These are phyloP conservation scores for Hansfordia pulvinata DNA, from an alignment of 2,329 filamentous ascomycete species.

Conservation along the genomic window DNA sequence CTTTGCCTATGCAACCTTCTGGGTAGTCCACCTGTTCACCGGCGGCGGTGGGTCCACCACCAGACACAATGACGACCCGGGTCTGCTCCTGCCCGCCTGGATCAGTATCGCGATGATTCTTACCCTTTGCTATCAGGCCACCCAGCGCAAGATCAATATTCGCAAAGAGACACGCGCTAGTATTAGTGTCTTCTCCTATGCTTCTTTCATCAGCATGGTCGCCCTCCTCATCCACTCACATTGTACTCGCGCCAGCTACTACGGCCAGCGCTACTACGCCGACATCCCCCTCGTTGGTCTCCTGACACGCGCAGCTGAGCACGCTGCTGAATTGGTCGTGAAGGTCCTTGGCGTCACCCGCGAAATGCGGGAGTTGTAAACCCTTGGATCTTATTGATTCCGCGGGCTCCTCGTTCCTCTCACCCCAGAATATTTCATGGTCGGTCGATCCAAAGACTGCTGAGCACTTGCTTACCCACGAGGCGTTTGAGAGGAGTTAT, in stretches of 20 bases:
- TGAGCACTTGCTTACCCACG: no score
- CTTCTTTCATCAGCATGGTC: slow-evolving; percentile 65
- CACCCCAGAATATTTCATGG: no score
- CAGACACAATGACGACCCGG: no score
- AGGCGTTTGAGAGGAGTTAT: no score
- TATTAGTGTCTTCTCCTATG: slow-evolving; percentile 64
- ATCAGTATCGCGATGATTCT: slow-evolving; percentile 63
- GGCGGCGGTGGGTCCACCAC: slow-evolving; percentile 59
- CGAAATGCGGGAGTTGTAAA: background rate
- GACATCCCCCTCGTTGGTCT: slow-evolving; percentile 22
- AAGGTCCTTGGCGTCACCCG: slow-evolving; percentile 13
- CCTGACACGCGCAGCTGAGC: slow-evolving; percentile 7
- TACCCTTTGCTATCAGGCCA: slow-evolving; percentile 63
- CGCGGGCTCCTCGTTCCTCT: no score
- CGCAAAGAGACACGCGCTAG: slow-evolving; percentile 66
- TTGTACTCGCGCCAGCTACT: slow-evolving; percentile 39
- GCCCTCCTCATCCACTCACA: slow-evolving; percentile 55
- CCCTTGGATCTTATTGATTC: no score
- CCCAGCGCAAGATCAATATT: slow-evolving; percentile 67
- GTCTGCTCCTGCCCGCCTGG: slow-evolving; percentile 64
- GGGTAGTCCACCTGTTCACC: slow-evolving; percentile 54
- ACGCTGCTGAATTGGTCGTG: slow-evolving; percentile 10
- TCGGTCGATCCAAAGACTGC: no score
- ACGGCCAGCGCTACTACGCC: slow-evolving; percentile 48
- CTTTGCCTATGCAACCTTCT: slow-evolving; percentile 63